Conservation (phyloP, 768 basidiomycete species). For the Mycena amicta region DNA sequence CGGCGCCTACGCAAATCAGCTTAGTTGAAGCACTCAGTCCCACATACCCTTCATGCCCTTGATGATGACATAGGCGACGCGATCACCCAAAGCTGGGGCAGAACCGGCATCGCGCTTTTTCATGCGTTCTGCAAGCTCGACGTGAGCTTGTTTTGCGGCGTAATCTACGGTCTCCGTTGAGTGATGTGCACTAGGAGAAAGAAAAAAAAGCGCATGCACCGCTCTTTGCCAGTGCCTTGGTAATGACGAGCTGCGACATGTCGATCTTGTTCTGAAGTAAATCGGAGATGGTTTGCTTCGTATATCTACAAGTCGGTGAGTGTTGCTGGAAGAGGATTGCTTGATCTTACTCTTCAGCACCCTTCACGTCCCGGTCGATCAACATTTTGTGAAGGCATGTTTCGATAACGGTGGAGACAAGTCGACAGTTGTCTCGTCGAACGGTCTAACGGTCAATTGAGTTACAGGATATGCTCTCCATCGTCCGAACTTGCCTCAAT, state of each 20-base stretch:
- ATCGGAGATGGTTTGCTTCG: constrained; percentile 91
- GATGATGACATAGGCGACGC: constrained; percentile 98
- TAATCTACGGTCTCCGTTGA: no score
- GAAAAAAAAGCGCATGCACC: constrained; percentile 43
- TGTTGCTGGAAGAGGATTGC: not conserved
- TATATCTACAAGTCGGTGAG: constrained; percentile 59
- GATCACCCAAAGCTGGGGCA: constrained; percentile 95
- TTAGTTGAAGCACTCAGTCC: no score
- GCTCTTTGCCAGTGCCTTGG: constrained; percentile 91
- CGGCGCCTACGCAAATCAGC: constrained; percentile 68
- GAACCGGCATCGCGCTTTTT: constrained; percentile 95
- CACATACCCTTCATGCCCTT: constrained; percentile 91
- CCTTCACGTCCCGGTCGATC: constrained; percentile 91
- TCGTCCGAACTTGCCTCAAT: constrained; percentile 72
- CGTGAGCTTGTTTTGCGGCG: constrained; percentile 93
- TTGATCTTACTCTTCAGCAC: constrained; percentile 81
- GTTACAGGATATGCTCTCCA: not conserved
- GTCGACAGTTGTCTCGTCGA: constrained; percentile 96
- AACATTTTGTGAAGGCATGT: constrained; percentile 98
- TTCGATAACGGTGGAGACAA: constrained; percentile 97
- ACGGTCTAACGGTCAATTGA: constrained; percentile 67
- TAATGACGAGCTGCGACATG: constrained; percentile 99
- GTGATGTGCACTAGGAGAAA: not conserved
- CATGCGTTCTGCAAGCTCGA: constrained; percentile 95
- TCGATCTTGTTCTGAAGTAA: constrained; percentile 95